Conservation (phyloP, 2,329 filamentous ascomycete species). For the Cercospora brassicicola region DNA sequence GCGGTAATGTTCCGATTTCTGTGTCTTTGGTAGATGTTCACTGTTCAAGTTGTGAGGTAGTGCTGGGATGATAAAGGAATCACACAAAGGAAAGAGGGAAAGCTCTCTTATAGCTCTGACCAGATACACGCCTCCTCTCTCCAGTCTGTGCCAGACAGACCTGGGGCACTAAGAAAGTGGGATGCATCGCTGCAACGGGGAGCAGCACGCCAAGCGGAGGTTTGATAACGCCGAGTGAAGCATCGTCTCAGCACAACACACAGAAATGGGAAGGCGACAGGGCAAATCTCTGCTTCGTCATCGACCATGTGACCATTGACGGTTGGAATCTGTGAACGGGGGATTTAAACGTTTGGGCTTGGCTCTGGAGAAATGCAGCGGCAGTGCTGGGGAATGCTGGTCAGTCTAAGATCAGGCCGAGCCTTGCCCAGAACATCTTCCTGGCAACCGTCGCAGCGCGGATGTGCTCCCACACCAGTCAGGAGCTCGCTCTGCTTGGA, state of each 20-base stretch:
- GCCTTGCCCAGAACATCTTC: constrained; percentile 5
- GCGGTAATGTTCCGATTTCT: background rate
- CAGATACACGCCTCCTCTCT: constrained; percentile 3
- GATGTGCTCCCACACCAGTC: background rate
- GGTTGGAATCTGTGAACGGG: background rate
- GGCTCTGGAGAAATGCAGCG: background rate
- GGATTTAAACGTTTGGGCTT: background rate
- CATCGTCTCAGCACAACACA: background rate
- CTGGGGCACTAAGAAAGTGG: constrained; percentile 5
- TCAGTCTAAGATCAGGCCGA: background rate
- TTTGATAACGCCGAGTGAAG: constrained; percentile 20
- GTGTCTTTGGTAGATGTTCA: background rate
- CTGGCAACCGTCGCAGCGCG: constrained; percentile 5
- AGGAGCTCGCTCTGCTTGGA: background rate
- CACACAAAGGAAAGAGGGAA: background rate
- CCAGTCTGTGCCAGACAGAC: background rate
- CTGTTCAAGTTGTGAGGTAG: background rate
- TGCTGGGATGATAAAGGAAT: background rate
- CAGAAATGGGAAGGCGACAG: background rate
- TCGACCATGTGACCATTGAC: constrained; percentile 13
- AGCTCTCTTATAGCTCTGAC: constrained; percentile 11
- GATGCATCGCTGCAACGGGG: constrained; percentile 9
- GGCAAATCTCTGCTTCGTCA: constrained; percentile 3
- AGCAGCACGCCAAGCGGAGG: constrained; percentile 16
- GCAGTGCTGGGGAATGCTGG: constrained; percentile 13